phyloP scores from a whole-genome alignment of 345 rosid genomes.

The Limnanthes douglasii region DNA sequence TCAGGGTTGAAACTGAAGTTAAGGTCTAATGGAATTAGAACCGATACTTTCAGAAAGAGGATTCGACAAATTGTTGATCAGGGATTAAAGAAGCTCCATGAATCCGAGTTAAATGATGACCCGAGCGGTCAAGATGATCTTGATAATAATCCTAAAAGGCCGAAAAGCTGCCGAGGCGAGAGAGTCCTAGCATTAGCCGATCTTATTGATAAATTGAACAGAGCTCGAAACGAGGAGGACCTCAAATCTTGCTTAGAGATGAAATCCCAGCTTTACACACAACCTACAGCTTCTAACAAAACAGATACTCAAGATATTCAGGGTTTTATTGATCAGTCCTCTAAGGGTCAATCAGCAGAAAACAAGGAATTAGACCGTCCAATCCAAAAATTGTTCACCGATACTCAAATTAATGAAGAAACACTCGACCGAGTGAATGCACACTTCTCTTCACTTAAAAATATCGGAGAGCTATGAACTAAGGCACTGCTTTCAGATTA shows the following conservation, averaged over 20 bases:
- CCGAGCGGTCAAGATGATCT: constrained; percentile 18
- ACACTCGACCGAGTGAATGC: constrained; percentile 21
- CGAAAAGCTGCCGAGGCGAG: constrained; percentile 20
- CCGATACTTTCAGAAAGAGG: constrained; percentile 38
- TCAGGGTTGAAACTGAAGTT: constrained; percentile 32
- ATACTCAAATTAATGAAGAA: constrained; percentile 45
- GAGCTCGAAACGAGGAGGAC: constrained; percentile 70
- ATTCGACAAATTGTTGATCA: constrained; percentile 35
- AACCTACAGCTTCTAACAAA: constrained; percentile 3
- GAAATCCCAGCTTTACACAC: constrained; percentile 29
- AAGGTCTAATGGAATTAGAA: constrained; percentile 30
- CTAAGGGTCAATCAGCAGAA: constrained; percentile 8
- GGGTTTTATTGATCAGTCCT: constrained; percentile 8
- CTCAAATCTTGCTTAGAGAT: constrained; percentile 53
- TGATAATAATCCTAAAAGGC: constrained; percentile 18
- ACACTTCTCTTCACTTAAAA: constrained; percentile 36
- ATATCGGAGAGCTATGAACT: too few relatives aligned
- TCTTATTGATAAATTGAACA: constrained; percentile 56
- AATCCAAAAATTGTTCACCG: constrained; percentile 21
- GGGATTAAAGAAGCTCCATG: constrained; percentile 44
- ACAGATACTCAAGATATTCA: constrained; percentile 10
- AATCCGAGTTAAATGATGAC: constrained; percentile 10
- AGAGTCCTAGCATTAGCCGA: constrained; percentile 38
- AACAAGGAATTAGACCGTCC: constrained; percentile 12
- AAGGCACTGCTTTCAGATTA: too few relatives aligned